A percentile compares a stretch with the other conserved stretches of the same genome.
These are phyloP conservation scores for Urochloa ruziziensis DNA, from an alignment of 176 grass and related monocot genomes.

Conservation along the genomic window DNA sequence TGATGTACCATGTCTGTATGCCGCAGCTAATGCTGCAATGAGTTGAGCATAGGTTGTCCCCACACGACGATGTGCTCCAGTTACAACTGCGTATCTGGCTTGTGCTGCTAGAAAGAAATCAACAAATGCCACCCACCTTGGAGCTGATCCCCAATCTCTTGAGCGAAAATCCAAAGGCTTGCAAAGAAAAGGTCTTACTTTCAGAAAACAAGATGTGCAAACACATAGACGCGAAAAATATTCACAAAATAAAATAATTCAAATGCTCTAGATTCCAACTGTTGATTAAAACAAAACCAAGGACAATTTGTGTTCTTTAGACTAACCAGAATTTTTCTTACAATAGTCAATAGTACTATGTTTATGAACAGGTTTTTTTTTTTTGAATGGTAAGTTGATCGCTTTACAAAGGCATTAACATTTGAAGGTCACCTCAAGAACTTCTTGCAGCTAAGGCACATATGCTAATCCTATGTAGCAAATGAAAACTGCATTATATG, in stretches of 20 bases:
- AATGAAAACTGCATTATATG: neutral
- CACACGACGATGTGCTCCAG: conserved; percentile 76
- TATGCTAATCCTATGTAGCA: neutral
- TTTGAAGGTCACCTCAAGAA: neutral
- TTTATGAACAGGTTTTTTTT: neutral
- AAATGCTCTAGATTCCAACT: neutral
- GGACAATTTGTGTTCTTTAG: neutral
- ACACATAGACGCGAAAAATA: neutral
- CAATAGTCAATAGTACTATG: neutral
- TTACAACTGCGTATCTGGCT: conserved; percentile 61
- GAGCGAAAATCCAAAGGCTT: conserved; percentile 62
- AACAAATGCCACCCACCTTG: conserved; percentile 81
- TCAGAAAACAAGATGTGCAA: neutral
- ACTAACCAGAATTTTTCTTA: neutral
- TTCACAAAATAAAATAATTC: neutral
- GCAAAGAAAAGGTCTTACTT: neutral
- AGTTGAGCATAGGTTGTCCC: conserved; percentile 82
- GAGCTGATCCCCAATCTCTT: conserved; percentile 84
- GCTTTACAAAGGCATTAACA: neutral
- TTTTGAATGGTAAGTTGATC: neutral
- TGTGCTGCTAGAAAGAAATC: conserved; percentile 90
- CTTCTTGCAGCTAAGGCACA: neutral
- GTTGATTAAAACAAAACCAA: neutral
- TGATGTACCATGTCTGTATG: conserved; percentile 55
- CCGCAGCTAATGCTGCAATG: conserved; percentile 69